These are phyloP conservation scores for Cutaneotrichosporon sp. DNA, from an alignment of 1,284 basidiomycete species.

Conservation along the genomic window DNA sequence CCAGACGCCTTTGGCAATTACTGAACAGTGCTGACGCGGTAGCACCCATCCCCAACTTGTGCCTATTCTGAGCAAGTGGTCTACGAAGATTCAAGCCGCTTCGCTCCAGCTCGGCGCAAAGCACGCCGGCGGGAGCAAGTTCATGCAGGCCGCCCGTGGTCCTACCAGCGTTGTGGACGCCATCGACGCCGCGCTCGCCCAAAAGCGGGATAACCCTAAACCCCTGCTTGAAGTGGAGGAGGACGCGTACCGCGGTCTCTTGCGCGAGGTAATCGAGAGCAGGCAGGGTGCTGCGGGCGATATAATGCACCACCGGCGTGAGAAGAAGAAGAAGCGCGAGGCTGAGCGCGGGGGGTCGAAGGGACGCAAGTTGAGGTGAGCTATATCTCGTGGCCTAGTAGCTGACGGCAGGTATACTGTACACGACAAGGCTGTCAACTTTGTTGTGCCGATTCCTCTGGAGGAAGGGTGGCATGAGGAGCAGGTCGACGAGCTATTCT, in stretches of 20 bases:
- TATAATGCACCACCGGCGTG: slow-evolving; percentile 42
- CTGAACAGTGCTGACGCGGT: neutral
- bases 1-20: too few relatives aligned
- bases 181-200: slow-evolving; percentile 35
- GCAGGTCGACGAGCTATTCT: slow-evolving; percentile 87
- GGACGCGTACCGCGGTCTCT: slow-evolving; percentile 82
- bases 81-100: slow-evolving; percentile 84
- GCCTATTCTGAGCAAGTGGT: slow-evolving; percentile 83
- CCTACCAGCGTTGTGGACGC: slow-evolving; percentile 47
- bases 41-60: slow-evolving; percentile 62
- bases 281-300: slow-evolving; percentile 32
- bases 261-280: slow-evolving; percentile 78
- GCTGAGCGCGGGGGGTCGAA: slow-evolving; percentile 93
- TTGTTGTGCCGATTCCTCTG: slow-evolving; percentile 79
- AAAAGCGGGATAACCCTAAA: slow-evolving; percentile 26
- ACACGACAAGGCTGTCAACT: slow-evolving; percentile 88
- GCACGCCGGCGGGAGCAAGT: slow-evolving; percentile 45
- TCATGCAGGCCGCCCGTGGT: slow-evolving; percentile 59
- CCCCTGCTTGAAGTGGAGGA: slow-evolving; percentile 61
- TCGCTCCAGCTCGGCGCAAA: slow-evolving; percentile 51
- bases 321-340: slow-evolving; percentile 63
- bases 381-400: slow-evolving; percentile 8
- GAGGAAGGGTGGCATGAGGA: slow-evolving; percentile 74
- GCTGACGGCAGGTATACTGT: slow-evolving; percentile 65
- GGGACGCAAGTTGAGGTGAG: slow-evolving; percentile 73